Evolutionary conservation across 2,329 filamentous ascomycete species (phyloP), one percentile per base, ranked within the genome.

Genomic region (Penicillium sp.): DNA sequence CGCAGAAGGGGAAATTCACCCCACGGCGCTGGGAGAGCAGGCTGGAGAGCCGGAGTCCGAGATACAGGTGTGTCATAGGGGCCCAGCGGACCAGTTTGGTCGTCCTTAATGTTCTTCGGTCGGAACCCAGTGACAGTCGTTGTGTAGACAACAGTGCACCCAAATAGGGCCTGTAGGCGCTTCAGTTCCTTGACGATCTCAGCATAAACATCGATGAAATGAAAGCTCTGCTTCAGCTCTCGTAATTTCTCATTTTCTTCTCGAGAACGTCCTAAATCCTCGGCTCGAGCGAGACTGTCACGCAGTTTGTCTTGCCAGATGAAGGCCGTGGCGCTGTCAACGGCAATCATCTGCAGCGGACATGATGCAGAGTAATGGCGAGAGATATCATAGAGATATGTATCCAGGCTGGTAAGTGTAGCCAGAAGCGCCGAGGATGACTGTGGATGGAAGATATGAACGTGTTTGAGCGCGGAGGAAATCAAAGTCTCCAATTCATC

Each of bases 361-460:
- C 81, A 76, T 27, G 76, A 67, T 31, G 73, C 69, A 5, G 83
- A 86, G 21, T 65, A 58, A 66, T 86, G 83, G 0, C 67, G 60
- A 8, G 65, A 47, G 11, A 69, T 48, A 35, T 73, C 61, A 16
- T 84, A 76, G 8, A 88, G 78, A 66, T 86, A 85, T 0, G 61
- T 44, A 16, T 79, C 76, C 0, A 88, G 67, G 0, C 64, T 60
- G 3, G 70, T 59, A 1, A 88, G 65, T 0, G 82, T 84, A 7
- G 78, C 68, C 2, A 86, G 70, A 0, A 86, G 70, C 2, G 80
- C 75, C 2, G 71, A 47, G 24, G 82, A 82, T 1, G 81, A 82
- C 45, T 81, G 76, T 0, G 84, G 84, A 3, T 74, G 79, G 71
- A 86, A 83, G 58, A 88, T 74, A 67, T 87, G 85, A 37, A 88